A percentile compares a stretch with the other conserved stretches of the same genome.
Evolutionary conservation across 352 stramenopile genomes (phyloP).

Genomic region (Elongisporangium undulatum): DNA sequence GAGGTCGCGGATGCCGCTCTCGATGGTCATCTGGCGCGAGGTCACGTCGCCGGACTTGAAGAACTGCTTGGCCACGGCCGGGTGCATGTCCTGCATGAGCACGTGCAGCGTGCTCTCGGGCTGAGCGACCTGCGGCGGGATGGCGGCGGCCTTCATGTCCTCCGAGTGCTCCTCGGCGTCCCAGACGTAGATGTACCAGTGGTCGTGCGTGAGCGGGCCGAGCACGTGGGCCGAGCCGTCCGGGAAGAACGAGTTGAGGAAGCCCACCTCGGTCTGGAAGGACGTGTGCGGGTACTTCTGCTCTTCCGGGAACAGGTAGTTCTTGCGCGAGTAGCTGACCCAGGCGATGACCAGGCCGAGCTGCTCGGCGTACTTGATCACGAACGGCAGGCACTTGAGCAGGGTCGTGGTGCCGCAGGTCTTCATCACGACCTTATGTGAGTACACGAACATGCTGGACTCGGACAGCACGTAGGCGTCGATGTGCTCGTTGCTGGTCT

Average conservation of each 20-base stretch:
- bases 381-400: conserved; percentile 87
- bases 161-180: conserved; percentile 86
- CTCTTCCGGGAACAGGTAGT: conserved; percentile 98
- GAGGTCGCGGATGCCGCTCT: conserved; percentile 94
- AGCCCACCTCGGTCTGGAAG: conserved; percentile 97
- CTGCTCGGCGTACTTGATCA: conserved; percentile 76
- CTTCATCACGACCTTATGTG: conserved; percentile 99
- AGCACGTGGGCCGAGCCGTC: conserved; percentile 83
- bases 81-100: conserved; percentile 87
- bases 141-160: conserved; percentile 1
- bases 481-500: conserved; percentile 95
- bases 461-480: conserved; percentile 95
- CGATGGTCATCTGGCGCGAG: conserved; percentile 90
- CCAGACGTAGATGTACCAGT: conserved; percentile 99
- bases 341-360: conserved; percentile 97
- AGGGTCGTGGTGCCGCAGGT: conserved; percentile 99
- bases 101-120: conserved; percentile 79
- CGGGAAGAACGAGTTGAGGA: conserved; percentile 90
- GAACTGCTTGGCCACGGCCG: conserved; percentile 77
- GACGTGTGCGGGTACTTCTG: conserved; percentile 96
- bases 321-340: conserved; percentile 98
- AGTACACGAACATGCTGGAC: conserved; percentile 98
- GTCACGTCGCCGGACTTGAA: conserved; percentile 81
- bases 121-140: conserved; percentile 15
- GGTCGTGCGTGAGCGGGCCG: conserved; percentile 96